phyloP scores from a whole-genome alignment of 345 rosid species.

The Linum trigynum region DNA sequence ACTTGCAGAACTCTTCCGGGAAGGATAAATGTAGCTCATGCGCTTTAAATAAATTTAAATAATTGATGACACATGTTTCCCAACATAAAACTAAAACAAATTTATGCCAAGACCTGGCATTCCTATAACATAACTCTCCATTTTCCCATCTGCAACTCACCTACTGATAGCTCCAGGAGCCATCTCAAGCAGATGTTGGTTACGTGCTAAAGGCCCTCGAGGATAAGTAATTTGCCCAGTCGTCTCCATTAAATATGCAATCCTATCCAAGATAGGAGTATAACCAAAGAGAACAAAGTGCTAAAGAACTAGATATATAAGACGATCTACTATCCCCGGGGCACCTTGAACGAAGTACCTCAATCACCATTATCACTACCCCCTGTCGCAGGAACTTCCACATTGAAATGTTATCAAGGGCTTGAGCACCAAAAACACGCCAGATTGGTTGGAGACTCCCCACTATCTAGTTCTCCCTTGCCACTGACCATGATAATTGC shows the following conservation, averaged over 20 bases:
- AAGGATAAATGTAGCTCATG: neutral
- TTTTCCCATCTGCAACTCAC: slow-evolving; percentile 17
- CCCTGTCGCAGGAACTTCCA: slow-evolving; percentile 61
- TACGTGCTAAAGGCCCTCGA: slow-evolving; percentile 34
- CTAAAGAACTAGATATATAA: neutral
- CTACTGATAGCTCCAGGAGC: slow-evolving; percentile 21
- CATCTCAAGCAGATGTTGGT: slow-evolving; percentile 16
- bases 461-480: slow-evolving; percentile 18
- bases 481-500: slow-evolving; percentile 18
- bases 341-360: slow-evolving; percentile 36
- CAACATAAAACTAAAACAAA: slow-evolving; percentile 7
- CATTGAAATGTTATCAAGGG: slow-evolving; percentile 32
- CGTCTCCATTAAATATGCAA: slow-evolving; percentile 18
- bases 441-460: slow-evolving; percentile 29
- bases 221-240: slow-evolving; percentile 19
- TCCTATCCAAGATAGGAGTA: slow-evolving; percentile 47
- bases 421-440: slow-evolving; percentile 23
- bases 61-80: neutral
- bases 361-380: slow-evolving; percentile 34
- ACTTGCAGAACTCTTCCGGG: neutral
- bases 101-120: neutral
- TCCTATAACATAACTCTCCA: slow-evolving; percentile 2
- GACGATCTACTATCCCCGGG: slow-evolving; percentile 41
- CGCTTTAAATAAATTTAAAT: neutral
- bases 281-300: slow-evolving; percentile 28